Evolutionary conservation across 495 filamentous ascomycete genomes (phyloP).

Genomic region (Lasiosphaeriaceae sp.): DNA sequence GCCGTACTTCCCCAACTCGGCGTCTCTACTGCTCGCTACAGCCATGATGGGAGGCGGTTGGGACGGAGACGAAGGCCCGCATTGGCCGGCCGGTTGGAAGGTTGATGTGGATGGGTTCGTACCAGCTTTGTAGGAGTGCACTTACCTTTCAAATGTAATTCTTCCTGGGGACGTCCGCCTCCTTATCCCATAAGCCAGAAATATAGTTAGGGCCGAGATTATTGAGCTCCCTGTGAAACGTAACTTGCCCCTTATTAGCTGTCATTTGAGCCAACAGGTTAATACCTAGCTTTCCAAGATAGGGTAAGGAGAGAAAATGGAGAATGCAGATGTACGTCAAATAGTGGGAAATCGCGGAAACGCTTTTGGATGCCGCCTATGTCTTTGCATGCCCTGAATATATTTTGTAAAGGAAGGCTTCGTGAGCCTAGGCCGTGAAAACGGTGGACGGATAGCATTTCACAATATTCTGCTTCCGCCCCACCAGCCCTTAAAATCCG

Average conservation of each 20-base stretch:
- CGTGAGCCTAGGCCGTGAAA: not conserved
- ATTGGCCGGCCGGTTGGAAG: conserved; percentile 44
- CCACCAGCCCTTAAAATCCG: conserved; percentile 8
- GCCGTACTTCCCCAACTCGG: conserved; percentile 51
- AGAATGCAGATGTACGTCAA: too few relatives aligned
- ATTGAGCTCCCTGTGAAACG: too few relatives aligned
- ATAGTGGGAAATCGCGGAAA: too few relatives aligned
- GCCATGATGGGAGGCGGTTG: conserved; percentile 55
- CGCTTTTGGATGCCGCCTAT: too few relatives aligned
- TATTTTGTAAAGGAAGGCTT: conserved; percentile 1
- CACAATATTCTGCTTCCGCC: conserved; percentile 69
- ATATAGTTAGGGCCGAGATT: too few relatives aligned
- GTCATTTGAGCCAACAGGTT: too few relatives aligned
- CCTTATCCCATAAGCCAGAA: too few relatives aligned
- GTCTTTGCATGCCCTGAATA: conserved; percentile 2
- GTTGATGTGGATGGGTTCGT: conserved; percentile 46
- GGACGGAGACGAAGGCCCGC: conserved; percentile 40
- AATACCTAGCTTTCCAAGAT: too few relatives aligned
- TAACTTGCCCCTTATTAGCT: too few relatives aligned
- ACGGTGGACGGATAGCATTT: conserved; percentile 51
- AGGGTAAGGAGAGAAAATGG: too few relatives aligned
- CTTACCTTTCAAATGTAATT: not conserved
- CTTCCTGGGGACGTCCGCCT: too few relatives aligned
- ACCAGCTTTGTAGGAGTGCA: conserved; percentile 19
- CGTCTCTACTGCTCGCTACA: conserved; percentile 45